Base-by-base conservation (phyloP, 2,329 filamentous ascomycete genomes). In the Reticulascus tulasneorum region DNA sequence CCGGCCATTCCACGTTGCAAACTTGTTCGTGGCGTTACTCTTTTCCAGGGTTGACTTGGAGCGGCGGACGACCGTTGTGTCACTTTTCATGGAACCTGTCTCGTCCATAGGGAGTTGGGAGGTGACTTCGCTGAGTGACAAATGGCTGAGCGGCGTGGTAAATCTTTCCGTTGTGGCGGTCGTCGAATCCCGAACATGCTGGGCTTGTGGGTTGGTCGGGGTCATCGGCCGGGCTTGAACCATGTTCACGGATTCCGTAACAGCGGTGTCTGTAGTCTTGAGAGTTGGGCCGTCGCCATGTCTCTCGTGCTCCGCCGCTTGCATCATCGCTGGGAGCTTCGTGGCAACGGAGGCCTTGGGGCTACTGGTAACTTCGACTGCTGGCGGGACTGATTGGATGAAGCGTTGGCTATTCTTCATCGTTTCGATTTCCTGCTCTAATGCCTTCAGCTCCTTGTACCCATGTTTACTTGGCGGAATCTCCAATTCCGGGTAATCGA, bases 401-500 rank as follows among this genome's bases (percentile, higher is more conserved):
- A 37, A 31, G 13, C 28, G 31, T 18, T 36, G 31, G 26, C 23
- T 26, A 16, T 23, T 22, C 39, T 57, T 60, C 42, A 60, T 51
- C 3, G 38, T 47, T 5, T 45, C 52, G n/a, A 61, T 58, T 26
- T 56, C 51, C 23, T 48, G 38, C 36, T 55, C 54, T 6, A 59
- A 42, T 20, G 56, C 56, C 27, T 57, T 45, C 5, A 60, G 33
- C 26, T 61, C 58, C 34, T 50, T 48, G 33, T 53, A 58, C 2
- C 53, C 49, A 12, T 45, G 50, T n/a, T 48, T 46, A 26, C 49
- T 54, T 7, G 58, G 56, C 24, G 57, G 47, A 23, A 60, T 49
- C 35, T 62, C 56, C 7, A 62, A 52, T 31, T 61, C 58, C 1
- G 57, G 58, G n/a, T 60, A 60, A 29, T 61, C 58, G 7, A 59